These are phyloP conservation scores for Saccharomyces kudriavzevii DNA, from an alignment of 805 yeast species.

Conservation along the genomic window DNA sequence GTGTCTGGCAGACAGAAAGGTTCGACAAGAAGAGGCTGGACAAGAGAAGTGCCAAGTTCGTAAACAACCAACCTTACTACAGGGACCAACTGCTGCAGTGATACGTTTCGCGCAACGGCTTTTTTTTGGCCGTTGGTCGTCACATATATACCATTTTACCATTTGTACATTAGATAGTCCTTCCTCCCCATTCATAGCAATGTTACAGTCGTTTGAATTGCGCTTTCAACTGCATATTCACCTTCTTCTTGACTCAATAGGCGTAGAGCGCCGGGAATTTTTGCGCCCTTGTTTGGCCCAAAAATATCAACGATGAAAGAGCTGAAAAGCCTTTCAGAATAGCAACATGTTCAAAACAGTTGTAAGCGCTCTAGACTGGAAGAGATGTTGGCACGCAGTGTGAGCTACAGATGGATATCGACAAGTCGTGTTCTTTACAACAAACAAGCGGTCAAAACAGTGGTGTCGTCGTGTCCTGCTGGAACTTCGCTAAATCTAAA, in stretches of 20 bases:
- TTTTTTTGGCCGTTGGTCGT: not conserved
- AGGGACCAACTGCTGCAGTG: constrained; percentile 65
- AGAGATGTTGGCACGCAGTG: not conserved
- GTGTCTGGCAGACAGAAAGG: constrained; percentile 62
- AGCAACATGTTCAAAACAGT: not conserved
- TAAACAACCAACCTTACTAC: constrained; percentile 84
- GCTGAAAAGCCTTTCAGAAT: not conserved
- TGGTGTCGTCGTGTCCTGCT: constrained; percentile 49
- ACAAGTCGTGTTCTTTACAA: not conserved
- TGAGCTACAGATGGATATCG: not conserved
- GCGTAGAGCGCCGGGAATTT: not conserved
- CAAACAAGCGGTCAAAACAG: constrained; percentile 1
- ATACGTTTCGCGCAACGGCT: not conserved
- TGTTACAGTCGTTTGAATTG: not conserved
- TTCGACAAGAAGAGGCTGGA: constrained; percentile 42
- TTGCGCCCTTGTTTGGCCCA: not conserved
- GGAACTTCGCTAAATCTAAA: constrained; percentile 70
- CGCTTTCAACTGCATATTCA: not conserved
- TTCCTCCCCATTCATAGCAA: not conserved
- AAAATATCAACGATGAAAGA: not conserved
- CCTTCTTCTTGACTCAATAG: not conserved
- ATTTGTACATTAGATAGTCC: not conserved
- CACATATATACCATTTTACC: not conserved
- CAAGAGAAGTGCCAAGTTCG: constrained; percentile 61
- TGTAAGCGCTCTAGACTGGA: no score